phyloP scores from a whole-genome alignment of 129 eudicot species.

The Solidago caesia region DNA sequence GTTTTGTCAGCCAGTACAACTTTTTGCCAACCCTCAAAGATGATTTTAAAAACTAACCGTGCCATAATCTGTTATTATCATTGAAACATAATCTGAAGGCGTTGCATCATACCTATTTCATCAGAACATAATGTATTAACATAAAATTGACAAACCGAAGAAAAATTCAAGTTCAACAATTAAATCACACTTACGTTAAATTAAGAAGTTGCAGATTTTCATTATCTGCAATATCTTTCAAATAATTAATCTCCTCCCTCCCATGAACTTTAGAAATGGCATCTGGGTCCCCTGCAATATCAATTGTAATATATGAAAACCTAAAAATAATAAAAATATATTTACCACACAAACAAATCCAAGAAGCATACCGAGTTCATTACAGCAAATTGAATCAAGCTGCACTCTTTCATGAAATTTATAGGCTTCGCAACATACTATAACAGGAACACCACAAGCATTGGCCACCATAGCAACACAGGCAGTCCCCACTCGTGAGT shows the following conservation, averaged over 20 bases:
- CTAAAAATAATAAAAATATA: background rate
- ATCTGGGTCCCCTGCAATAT: slow-evolving; percentile 75
- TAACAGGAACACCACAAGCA: slow-evolving; percentile 82
- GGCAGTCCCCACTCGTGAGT: slow-evolving; percentile 97
- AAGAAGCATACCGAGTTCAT: slow-evolving; percentile 83
- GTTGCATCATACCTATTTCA: slow-evolving; percentile 83
- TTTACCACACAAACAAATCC: background rate
- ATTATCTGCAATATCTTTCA: slow-evolving; percentile 58
- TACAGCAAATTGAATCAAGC: slow-evolving; percentile 93
- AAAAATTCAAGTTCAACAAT: background rate
- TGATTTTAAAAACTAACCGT: slow-evolving; percentile 59
- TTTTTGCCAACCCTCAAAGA: background rate
- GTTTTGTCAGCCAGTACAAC: background rate
- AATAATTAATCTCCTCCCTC: slow-evolving; percentile 55
- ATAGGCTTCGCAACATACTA: slow-evolving; percentile 96
- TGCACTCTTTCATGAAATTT: slow-evolving; percentile 97
- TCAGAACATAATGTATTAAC: background rate
- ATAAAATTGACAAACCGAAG: slow-evolving; percentile 1
- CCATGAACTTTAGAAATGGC: slow-evolving; percentile 69
- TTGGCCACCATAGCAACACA: slow-evolving; percentile 98
- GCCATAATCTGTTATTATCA: slow-evolving; percentile 94
- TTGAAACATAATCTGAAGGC: slow-evolving; percentile 86
- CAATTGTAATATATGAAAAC: background rate
- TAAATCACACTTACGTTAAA: slow-evolving; percentile 53
- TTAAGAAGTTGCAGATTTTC: slow-evolving; percentile 81